Conservation (phyloP, 805 yeast species). For the Saccharomycopsis sp. region DNA sequence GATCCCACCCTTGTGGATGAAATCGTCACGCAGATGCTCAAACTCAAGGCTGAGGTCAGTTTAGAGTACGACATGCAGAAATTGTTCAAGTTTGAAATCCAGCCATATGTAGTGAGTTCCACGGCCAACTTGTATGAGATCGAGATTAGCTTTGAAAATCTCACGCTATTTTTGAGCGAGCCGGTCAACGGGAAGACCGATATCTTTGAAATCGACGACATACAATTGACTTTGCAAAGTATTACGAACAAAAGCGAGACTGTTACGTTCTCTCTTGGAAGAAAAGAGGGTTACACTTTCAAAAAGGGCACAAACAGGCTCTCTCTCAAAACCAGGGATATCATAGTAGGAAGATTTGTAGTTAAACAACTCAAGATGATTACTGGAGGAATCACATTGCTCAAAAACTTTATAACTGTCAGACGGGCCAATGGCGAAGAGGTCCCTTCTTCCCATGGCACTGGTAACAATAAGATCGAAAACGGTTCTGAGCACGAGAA, state of each 20-base stretch:
- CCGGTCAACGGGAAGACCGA: slow-evolving; percentile 11
- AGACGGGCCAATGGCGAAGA: neutral
- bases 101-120: slow-evolving; percentile 33
- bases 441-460: neutral
- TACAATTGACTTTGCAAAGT: slow-evolving; percentile 21
- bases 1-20: slow-evolving; percentile 21
- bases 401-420: slow-evolving; percentile 17
- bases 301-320: slow-evolving; percentile 15
- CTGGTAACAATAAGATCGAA: neutral
- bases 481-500: neutral
- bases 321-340: slow-evolving; percentile 18
- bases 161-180: slow-evolving; percentile 8
- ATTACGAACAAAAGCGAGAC: slow-evolving; percentile 11
- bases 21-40: slow-evolving; percentile 22
- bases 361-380: slow-evolving; percentile 21
- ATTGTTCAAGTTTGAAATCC: slow-evolving; percentile 32
- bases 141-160: slow-evolving; percentile 30
- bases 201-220: slow-evolving; percentile 16
- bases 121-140: slow-evolving; percentile 34
- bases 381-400: slow-evolving; percentile 24
- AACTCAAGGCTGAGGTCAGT: slow-evolving; percentile 21
- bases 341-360: slow-evolving; percentile 24
- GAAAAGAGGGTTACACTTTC: neutral
- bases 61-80: slow-evolving; percentile 28
- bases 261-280: slow-evolving; percentile 9